phyloP scores from a whole-genome alignment of 306 rosid genomes.

The Cucumis cinereus region DNA sequence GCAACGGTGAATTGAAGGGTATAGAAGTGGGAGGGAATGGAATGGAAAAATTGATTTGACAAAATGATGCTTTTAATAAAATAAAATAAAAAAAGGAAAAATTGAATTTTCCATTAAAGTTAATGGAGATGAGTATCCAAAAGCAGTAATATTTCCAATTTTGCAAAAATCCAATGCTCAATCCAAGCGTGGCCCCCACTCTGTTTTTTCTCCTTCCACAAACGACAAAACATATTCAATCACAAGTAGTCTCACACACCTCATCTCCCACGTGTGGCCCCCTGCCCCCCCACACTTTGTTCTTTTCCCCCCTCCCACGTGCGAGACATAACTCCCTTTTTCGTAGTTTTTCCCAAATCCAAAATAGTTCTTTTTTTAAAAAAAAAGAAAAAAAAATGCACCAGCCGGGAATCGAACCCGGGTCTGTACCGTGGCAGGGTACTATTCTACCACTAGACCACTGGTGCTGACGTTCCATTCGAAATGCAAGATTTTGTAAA shows the following conservation, averaged over 20 bases:
- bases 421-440: conserved; percentile 58
- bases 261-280: background rate
- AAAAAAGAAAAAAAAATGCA: background rate
- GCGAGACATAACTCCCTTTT: no score
- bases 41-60: background rate
- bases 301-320: background rate
- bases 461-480: conserved; percentile 54
- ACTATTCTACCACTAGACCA: conserved; percentile 98
- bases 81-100: no score
- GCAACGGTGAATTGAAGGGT: background rate
- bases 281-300: background rate
- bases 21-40: background rate
- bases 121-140: background rate
- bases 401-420: conserved; percentile 52
- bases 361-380: no score
- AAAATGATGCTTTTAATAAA: background rate
- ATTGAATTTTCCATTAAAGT: background rate
- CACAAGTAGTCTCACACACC: background rate
- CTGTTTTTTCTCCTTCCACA: background rate
- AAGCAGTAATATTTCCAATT: background rate
- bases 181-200: background rate
- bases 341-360: no score
- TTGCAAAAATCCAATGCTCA: background rate
- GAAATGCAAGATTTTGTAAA: no score
- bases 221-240: background rate